Base-by-base conservation (phyloP, 1,139 yeast species). In the Diutina rugosa region DNA sequence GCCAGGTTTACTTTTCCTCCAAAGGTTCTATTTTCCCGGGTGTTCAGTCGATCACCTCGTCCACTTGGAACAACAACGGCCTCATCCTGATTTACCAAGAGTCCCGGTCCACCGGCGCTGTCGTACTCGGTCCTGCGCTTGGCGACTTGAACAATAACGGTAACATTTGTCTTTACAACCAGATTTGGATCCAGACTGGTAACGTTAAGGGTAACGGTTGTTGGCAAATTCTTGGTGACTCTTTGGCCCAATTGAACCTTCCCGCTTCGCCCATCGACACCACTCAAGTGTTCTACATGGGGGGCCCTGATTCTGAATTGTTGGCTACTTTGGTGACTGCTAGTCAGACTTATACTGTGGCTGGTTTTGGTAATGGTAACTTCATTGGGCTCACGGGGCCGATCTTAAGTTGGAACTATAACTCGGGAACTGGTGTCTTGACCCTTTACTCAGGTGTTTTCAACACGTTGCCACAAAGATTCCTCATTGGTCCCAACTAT, bases 341-440 rank as follows among this genome's bases (percentile, higher is more conserved):
- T 12, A 28, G 29, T 16, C n/a, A 29, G 10, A 38, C 53, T 30
- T 49, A 49, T 28, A 49, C 53, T 16, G 53, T 49, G 8, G 53
- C 53, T 9, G 53, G 53, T 32, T 49, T 49, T 18, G 53, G 53
- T 49, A 32, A 32, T 28, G 53, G 53, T 14, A 49, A 49, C 53
- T 32, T 49, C 44, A 49, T 49, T 18, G 53, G 53, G n/a, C 32
- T 49, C 26, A 49, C 53, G 8, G 32, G 18, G 9, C 41, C 53
- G 29, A 49, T 49, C 44, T 28, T 49, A 29, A 28, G 45, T 21
- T 32, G 29, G 28, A 18, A 49, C 10, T 49, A 49, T 18, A 14
- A 49, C 32, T 44, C 53, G 16, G 44, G n/a, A 1, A 30, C 53
- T 8, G 53, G 53, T 16, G 32, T 49, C 44, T 49, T 49, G 44